Evolutionary conservation across 352 stramenopile species (phyloP).

Genomic region (Pythium biforme): DNA sequence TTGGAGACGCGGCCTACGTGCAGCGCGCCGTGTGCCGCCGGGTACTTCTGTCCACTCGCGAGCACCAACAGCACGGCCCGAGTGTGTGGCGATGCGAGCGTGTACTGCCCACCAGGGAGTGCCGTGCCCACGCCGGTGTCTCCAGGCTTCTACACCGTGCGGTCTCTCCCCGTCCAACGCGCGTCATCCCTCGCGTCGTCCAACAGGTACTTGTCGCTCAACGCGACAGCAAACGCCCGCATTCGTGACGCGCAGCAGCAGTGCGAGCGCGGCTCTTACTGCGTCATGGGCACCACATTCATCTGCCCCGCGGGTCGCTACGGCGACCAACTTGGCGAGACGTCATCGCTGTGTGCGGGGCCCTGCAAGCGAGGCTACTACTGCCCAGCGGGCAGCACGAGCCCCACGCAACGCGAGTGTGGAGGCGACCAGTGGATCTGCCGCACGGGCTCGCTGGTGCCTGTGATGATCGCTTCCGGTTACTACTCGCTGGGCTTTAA

Average conservation of each 20-base stretch:
- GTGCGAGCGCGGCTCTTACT: conserved; percentile 75
- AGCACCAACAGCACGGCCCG: conserved; percentile 42
- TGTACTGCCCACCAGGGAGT: conserved; percentile 71
- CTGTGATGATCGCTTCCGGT: conserved; percentile 35
- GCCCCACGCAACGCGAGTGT: conserved; percentile 41
- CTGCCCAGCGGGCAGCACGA: conserved; percentile 52
- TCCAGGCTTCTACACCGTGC: conserved; percentile 65
- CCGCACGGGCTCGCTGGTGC: conserved; percentile 40
- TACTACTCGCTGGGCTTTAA: conserved; percentile 68
- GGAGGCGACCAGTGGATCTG: conserved; percentile 48
- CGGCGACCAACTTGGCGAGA: conserved; percentile 45
- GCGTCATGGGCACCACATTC: conserved; percentile 41
- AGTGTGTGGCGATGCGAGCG: conserved; percentile 34
- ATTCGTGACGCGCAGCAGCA: conserved; percentile 46
- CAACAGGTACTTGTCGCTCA: conserved; percentile 13
- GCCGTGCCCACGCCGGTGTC: conserved; percentile 45
- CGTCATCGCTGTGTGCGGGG: conserved; percentile 50
- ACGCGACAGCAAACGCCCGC: conserved; percentile 29
- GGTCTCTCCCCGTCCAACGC: background rate
- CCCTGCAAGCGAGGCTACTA: conserved; percentile 67
- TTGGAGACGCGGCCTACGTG: conserved; percentile 42
- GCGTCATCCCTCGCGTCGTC: background rate
- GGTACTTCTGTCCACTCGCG: conserved; percentile 63
- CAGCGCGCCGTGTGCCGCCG: conserved; percentile 41
- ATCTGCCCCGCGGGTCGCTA: conserved; percentile 66